phyloP scores from a whole-genome alignment of 345 rosid species.

The Salix exigua region DNA sequence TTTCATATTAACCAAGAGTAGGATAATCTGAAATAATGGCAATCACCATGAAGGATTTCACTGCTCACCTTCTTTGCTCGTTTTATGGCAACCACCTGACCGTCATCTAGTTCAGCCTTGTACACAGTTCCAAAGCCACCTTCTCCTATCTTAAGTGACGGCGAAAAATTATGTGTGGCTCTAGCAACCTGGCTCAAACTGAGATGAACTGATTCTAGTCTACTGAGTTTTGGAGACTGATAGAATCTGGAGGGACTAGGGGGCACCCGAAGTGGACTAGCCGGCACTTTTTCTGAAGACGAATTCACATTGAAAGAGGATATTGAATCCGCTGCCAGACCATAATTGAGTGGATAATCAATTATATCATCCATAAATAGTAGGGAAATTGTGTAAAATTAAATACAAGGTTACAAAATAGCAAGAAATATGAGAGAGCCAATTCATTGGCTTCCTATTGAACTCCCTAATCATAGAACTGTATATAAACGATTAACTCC shows the following conservation, averaged over 20 bases:
- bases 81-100: constrained; percentile 83
- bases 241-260: constrained; percentile 86
- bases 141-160: constrained; percentile 64
- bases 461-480: constrained; percentile 1
- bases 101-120: constrained; percentile 64
- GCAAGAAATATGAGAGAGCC: neutral
- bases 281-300: constrained; percentile 56
- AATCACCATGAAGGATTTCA: constrained; percentile 8
- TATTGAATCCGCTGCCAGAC: constrained; percentile 53
- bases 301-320: constrained; percentile 51
- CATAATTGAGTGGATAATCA: constrained; percentile 12
- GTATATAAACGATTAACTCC: neutral
- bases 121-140: constrained; percentile 93
- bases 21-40: neutral
- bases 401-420: neutral
- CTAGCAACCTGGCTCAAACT: constrained; percentile 46
- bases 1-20: constrained; percentile 17
- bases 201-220: constrained; percentile 65
- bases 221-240: constrained; percentile 61
- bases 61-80: constrained; percentile 81
- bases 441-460: neutral
- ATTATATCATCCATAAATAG: neutral
- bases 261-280: constrained; percentile 70
- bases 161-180: constrained; percentile 75
- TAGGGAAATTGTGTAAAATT: neutral